A percentile compares a stretch with the other conserved stretches of the same genome.
Conservation (phyloP, 1,284 basidiomycete genomes). For the Cryptococcus floricola region DNA sequence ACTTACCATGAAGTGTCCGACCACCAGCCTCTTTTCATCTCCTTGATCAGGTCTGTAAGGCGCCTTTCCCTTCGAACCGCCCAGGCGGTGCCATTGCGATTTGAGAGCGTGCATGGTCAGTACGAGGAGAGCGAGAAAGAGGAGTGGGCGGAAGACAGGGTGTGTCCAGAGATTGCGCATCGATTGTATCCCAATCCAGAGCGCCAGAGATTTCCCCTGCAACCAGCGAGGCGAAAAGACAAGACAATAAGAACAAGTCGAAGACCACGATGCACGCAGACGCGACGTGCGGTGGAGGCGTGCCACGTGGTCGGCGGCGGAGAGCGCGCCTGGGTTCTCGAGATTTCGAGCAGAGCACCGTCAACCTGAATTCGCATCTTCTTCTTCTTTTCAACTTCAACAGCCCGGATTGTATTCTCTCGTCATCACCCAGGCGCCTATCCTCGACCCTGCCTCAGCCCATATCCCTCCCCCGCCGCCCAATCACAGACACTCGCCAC, state of each 20-base stretch:
- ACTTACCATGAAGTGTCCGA: constrained; percentile 50
- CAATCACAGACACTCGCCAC: background rate
- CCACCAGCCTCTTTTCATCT: constrained; percentile 25
- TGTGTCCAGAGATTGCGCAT: constrained; percentile 3
- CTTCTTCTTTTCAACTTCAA: background rate
- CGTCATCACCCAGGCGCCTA: background rate
- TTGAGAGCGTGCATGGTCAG: constrained; percentile 21
- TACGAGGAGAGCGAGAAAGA: constrained; percentile 13
- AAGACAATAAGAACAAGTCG: no score
- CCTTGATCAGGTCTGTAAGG: background rate
- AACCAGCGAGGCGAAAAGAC: no score
- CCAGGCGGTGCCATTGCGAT: constrained; percentile 17
- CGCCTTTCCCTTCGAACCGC: background rate
- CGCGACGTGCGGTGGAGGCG: background rate
- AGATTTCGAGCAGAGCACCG: background rate
- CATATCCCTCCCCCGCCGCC: background rate
- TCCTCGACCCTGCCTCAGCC: background rate
- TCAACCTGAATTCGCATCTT: background rate
- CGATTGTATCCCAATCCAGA: no score
- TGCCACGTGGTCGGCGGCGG: background rate
- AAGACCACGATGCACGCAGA: no score
- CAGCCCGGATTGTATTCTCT: background rate
- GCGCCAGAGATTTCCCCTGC: no score
- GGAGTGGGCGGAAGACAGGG: constrained; percentile 22
- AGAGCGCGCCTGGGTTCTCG: background rate